Percentiles rank a stretch among this genome's conserved stretches.
Evolutionary conservation across 768 basidiomycete genomes (phyloP).

Genomic region (Tephrocybe sp.): DNA sequence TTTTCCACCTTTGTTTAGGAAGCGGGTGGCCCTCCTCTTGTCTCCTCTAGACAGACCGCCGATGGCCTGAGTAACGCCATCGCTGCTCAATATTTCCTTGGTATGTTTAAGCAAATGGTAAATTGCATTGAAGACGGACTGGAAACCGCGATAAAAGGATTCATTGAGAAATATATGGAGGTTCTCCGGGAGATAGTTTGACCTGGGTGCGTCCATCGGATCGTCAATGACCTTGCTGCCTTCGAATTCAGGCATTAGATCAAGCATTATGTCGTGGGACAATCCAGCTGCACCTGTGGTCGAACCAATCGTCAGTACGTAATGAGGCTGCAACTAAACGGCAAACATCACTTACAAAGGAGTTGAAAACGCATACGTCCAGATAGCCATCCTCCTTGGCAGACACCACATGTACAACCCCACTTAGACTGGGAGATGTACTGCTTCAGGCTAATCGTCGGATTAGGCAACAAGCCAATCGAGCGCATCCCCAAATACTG

Average conservation of each 20-base stretch:
- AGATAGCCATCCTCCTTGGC: slow-evolving; percentile 20
- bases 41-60: neutral
- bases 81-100: slow-evolving; percentile 1
- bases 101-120: slow-evolving; percentile 13
- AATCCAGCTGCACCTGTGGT: slow-evolving; percentile 7
- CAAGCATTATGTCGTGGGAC: slow-evolving; percentile 10
- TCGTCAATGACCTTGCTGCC: neutral
- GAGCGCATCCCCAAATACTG: slow-evolving; percentile 1
- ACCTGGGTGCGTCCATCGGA: too few relatives aligned
- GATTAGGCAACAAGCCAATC: neutral
- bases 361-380: slow-evolving; percentile 10
- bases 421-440: slow-evolving; percentile 17
- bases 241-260: slow-evolving; percentile 4
- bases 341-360: slow-evolving; percentile 3
- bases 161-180: slow-evolving; percentile 8
- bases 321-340: neutral
- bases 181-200: slow-evolving; percentile 3
- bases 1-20: slow-evolving; percentile 23
- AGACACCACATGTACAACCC: slow-evolving; percentile 22
- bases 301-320: neutral
- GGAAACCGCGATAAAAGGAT: slow-evolving; percentile 26
- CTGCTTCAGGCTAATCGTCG: slow-evolving; percentile 3
- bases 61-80: too few relatives aligned
- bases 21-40: slow-evolving; percentile 5
- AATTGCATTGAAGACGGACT: slow-evolving; percentile 17